Percentiles rank a stretch among this genome's conserved stretches.
phyloP scores from a whole-genome alignment of 495 filamentous ascomycete species.

The Penicillium ochrochloron region DNA sequence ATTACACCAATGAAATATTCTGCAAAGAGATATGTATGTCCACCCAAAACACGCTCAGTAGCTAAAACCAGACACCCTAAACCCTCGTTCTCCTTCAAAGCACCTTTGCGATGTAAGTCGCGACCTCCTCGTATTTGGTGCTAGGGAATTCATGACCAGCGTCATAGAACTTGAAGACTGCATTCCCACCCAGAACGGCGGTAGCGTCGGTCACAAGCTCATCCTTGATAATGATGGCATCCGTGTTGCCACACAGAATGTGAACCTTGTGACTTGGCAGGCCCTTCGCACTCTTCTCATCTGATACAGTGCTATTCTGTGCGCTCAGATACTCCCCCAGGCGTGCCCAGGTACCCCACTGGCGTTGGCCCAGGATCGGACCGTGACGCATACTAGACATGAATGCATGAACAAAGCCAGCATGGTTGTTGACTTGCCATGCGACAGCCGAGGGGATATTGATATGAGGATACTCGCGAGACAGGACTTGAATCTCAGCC shows the following conservation, averaged over 20 bases:
- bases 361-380: slow-evolving; percentile 55
- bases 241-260: slow-evolving; percentile 57
- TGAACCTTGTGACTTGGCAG: slow-evolving; percentile 56
- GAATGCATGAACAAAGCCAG: slow-evolving; percentile 60
- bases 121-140: slow-evolving; percentile 56
- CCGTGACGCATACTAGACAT: slow-evolving; percentile 62
- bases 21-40: slow-evolving; percentile 3
- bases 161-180: slow-evolving; percentile 51
- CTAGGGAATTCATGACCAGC: slow-evolving; percentile 64
- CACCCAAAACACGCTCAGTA: slow-evolving; percentile 5
- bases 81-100: slow-evolving; percentile 23
- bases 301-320: slow-evolving; percentile 36
- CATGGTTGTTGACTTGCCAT: slow-evolving; percentile 62
- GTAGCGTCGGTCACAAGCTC: slow-evolving; percentile 62
- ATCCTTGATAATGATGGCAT: slow-evolving; percentile 57
- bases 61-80: neutral
- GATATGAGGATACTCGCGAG: slow-evolving; percentile 48
- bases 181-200: slow-evolving; percentile 53
- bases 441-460: slow-evolving; percentile 50
- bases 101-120: slow-evolving; percentile 47
- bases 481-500: slow-evolving; percentile 48
- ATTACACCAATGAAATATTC: slow-evolving; percentile 17
- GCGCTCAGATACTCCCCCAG: slow-evolving; percentile 56
- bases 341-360: slow-evolving; percentile 57
- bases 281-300: slow-evolving; percentile 27